Evolutionary conservation across 495 filamentous ascomycete genomes (phyloP).

Genomic region (Penicillium coffeae): DNA sequence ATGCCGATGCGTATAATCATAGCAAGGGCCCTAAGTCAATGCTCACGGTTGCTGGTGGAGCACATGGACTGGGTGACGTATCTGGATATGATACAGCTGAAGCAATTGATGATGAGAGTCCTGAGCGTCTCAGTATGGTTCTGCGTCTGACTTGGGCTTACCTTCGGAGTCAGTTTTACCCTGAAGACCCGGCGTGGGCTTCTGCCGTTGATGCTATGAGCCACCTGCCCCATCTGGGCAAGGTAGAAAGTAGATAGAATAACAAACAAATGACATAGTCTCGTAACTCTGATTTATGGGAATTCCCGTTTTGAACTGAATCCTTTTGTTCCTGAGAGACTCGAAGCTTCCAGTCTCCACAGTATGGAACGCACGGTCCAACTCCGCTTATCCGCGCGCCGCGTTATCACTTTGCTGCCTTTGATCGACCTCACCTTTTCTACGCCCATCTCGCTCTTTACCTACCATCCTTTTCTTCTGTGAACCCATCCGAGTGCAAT

Average conservation of each 20-base stretch:
- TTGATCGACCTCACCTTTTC: not conserved
- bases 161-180: slow-evolving; percentile 33
- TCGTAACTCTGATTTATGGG: too few relatives aligned
- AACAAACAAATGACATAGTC: too few relatives aligned
- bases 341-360: not conserved
- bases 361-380: slow-evolving; percentile 12
- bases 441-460: not conserved
- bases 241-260: slow-evolving; percentile 27
- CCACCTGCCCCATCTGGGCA: slow-evolving; percentile 24
- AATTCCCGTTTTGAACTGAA: too few relatives aligned
- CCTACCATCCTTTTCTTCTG: not conserved
- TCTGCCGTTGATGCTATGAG: slow-evolving; percentile 25
- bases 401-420: slow-evolving; percentile 30
- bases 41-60: slow-evolving; percentile 29
- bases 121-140: slow-evolving; percentile 29
- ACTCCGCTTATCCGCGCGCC: slow-evolving; percentile 10
- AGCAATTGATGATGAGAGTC: slow-evolving; percentile 35
- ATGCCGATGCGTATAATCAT: slow-evolving; percentile 34
- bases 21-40: slow-evolving; percentile 35
- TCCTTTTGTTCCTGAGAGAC: too few relatives aligned
- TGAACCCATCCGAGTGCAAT: not conserved
- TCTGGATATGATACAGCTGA: slow-evolving; percentile 39
- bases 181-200: slow-evolving; percentile 32
- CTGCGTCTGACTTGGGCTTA: slow-evolving; percentile 42
- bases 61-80: slow-evolving; percentile 38